phyloP scores from a whole-genome alignment of 345 rosid species.

The Clarkia xantiana region DNA sequence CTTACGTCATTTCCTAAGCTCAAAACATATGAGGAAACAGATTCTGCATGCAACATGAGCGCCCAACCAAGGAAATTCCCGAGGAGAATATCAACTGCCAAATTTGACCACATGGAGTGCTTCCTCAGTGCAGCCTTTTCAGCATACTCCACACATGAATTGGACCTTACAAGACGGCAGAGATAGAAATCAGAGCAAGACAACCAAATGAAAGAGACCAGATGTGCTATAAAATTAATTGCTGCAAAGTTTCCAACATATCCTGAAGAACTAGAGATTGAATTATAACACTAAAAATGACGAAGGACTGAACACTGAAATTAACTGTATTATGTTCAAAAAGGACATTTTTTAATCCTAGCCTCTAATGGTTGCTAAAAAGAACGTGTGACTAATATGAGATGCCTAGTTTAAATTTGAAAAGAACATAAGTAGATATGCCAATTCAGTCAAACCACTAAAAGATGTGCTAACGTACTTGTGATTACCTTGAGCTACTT shows the following conservation, averaged over 20 bases:
- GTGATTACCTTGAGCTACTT: slow-evolving; percentile 41
- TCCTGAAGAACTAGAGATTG: no score
- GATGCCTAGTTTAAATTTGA: background rate
- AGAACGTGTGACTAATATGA: no score
- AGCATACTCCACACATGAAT: slow-evolving; percentile 57
- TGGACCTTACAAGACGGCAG: slow-evolving; percentile 32
- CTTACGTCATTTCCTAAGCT: slow-evolving; percentile 44
- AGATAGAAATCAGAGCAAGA: no score
- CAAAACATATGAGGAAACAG: slow-evolving; percentile 32
- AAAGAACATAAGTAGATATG: background rate
- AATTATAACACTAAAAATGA: no score
- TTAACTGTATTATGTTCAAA: no score
- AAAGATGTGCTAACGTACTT: no score
- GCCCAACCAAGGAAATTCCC: slow-evolving; percentile 58
- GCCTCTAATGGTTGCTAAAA: no score
- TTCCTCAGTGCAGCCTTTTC: slow-evolving; percentile 63
- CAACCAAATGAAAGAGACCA: no score
- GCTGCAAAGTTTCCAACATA: no score
- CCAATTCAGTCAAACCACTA: background rate
- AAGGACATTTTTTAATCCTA: no score
- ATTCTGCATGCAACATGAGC: slow-evolving; percentile 37
- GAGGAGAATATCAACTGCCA: slow-evolving; percentile 59
- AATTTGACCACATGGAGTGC: slow-evolving; percentile 79
- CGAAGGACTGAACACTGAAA: no score
- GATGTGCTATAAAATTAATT: no score